Evolutionary conservation across 345 rosid species (phyloP).

Genomic region (Eucalyptus camaldulensis): DNA sequence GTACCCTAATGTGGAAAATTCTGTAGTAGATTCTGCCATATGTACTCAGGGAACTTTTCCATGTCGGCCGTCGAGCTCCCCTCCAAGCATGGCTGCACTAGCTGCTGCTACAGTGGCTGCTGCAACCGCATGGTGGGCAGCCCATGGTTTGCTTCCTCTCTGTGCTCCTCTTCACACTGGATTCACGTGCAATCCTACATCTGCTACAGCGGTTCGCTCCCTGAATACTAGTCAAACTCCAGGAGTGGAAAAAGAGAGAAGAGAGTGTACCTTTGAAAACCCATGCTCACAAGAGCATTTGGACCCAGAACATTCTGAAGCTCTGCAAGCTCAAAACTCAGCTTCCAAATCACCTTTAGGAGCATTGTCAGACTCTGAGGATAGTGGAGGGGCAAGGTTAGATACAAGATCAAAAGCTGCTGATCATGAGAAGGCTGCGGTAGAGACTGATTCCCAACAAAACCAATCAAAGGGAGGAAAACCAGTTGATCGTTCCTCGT

Average conservation of each 20-base stretch:
- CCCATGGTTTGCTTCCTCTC: slow-evolving; percentile 74
- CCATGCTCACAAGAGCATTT: slow-evolving; percentile 14
- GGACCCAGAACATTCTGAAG: slow-evolving; percentile 38
- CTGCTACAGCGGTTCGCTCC: slow-evolving; percentile 26
- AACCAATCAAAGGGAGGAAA: slow-evolving; percentile 47
- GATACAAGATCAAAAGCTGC: slow-evolving; percentile 14
- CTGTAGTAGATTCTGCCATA: slow-evolving; percentile 32
- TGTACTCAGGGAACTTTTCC: slow-evolving; percentile 22
- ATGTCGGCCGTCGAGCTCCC: slow-evolving; percentile 30
- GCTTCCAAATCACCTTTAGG: slow-evolving; percentile 34
- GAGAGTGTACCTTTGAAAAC: slow-evolving; percentile 16
- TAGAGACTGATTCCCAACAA: slow-evolving; percentile 39
- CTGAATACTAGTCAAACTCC: slow-evolving; percentile 18
- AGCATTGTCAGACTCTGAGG: slow-evolving; percentile 43
- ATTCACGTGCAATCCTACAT: slow-evolving; percentile 36
- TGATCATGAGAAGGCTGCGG: slow-evolving; percentile 20
- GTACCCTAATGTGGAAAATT: slow-evolving; percentile 33
- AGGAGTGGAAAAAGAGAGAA: slow-evolving; percentile 12
- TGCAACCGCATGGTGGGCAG: slow-evolving; percentile 98
- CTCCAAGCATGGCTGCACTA: slow-evolving; percentile 58
- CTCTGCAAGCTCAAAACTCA: slow-evolving; percentile 38
- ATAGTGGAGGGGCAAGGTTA: slow-evolving; percentile 32
- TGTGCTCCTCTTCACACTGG: slow-evolving; percentile 59
- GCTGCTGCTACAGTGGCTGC: slow-evolving; percentile 93
- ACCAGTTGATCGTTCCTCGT: slow-evolving; percentile 80